A percentile compares a stretch with the other conserved stretches of the same genome.
Evolutionary conservation across 2,329 filamentous ascomycete genomes (phyloP).

Genomic region (Pyrenophora teres): DNA sequence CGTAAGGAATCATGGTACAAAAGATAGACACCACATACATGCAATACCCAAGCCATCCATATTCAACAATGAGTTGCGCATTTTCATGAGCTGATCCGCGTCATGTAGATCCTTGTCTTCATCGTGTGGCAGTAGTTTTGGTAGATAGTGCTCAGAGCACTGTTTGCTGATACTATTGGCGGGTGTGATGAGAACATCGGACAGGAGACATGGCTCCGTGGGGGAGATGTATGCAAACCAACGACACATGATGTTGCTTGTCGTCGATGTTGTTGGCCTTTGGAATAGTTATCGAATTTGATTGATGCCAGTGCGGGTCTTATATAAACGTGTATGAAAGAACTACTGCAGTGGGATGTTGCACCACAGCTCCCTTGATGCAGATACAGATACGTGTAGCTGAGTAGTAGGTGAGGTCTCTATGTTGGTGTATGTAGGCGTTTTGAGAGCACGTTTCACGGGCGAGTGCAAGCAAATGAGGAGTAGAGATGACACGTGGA

Average conservation of each 20-base stretch:
- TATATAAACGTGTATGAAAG: background rate
- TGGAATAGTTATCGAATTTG: no score
- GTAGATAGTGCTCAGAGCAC: conserved; percentile 58
- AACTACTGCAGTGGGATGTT: background rate
- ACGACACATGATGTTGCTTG: conserved; percentile 49
- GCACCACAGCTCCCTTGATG: conserved; percentile 2
- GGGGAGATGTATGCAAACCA: conserved; percentile 63
- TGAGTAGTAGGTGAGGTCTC: background rate
- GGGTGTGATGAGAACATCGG: conserved; percentile 58
- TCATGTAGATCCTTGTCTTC: conserved; percentile 48
- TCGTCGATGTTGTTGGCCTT: background rate
- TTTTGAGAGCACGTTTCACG: conserved; percentile 1
- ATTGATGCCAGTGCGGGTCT: background rate
- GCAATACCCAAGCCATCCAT: conserved; percentile 61
- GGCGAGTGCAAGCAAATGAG: background rate
- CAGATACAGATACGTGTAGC: conserved; percentile 5
- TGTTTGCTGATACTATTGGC: conserved; percentile 45
- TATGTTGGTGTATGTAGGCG: background rate
- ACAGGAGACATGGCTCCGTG: conserved; percentile 58
- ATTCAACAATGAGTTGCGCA: conserved; percentile 59
- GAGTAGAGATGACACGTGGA: background rate
- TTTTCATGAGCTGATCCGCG: conserved; percentile 51
- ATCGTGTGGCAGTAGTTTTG: conserved; percentile 55
- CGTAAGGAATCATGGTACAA: background rate
- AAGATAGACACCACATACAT: conserved; percentile 39